A percentile compares a stretch with the other conserved stretches of the same genome.
Conservation (phyloP, 2,329 filamentous ascomycete genomes). For the Xylaria sp. region DNA sequence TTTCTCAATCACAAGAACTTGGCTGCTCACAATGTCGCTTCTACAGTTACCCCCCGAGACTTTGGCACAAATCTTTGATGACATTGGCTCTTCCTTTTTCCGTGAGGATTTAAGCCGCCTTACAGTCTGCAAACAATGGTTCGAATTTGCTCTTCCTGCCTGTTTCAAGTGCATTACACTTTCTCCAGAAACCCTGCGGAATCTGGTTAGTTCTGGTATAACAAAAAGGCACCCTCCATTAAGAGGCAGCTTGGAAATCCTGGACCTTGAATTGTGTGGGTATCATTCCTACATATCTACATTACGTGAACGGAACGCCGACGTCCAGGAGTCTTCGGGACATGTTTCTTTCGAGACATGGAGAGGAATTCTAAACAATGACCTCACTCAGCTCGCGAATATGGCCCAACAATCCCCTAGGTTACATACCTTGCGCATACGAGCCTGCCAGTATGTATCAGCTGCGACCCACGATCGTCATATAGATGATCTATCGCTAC, state of each 20-base stretch:
- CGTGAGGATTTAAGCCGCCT: not conserved
- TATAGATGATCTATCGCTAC: conserved; percentile 6
- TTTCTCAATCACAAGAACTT: not conserved
- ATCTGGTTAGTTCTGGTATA: conserved; percentile 11
- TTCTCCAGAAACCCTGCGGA: conserved; percentile 14
- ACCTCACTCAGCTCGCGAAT: conserved; percentile 22
- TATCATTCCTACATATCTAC: not conserved
- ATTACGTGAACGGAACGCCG: too few species aligned
- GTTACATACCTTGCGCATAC: conserved; percentile 24
- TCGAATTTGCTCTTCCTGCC: conserved; percentile 21
- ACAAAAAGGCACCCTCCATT: not conserved
- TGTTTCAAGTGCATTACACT: not conserved
- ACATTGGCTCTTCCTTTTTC: not conserved
- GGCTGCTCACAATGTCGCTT: conserved; percentile 15
- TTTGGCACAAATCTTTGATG: conserved; percentile 25
- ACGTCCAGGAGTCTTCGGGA: too few species aligned
- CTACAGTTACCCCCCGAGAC: conserved; percentile 27
- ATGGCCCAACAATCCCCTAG: conserved; percentile 23
- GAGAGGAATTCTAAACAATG: conserved; percentile 6
- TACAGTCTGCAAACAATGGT: conserved; percentile 28
- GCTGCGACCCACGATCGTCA: too few species aligned
- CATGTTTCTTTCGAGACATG: too few species aligned
- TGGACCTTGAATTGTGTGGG: conserved; percentile 13
- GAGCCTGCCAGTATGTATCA: not conserved
- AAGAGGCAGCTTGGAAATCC: conserved; percentile 9